Percentiles rank a stretch among this genome's conserved stretches.
phyloP scores from a whole-genome alignment of 2,329 filamentous ascomycete genomes.

The Epichloe gansuensis region DNA sequence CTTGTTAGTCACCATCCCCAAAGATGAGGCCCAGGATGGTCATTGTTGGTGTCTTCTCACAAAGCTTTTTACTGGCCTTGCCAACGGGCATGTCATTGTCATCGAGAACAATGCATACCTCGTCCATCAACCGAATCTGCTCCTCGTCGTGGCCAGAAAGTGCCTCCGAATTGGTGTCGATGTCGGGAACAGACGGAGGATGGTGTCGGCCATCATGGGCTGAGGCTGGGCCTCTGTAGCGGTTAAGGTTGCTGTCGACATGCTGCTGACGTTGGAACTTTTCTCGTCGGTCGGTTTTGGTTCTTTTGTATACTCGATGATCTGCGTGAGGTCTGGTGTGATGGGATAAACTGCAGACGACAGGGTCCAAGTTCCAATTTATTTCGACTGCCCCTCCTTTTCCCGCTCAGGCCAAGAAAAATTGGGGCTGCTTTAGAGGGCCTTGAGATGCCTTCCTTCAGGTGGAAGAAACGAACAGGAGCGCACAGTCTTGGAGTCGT shows the following conservation, averaged over 20 bases:
- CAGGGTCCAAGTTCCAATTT: not conserved
- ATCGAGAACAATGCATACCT: conserved; percentile 94
- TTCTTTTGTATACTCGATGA: not conserved
- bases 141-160: conserved; percentile 91
- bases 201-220: conserved; percentile 72
- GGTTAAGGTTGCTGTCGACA: conserved; percentile 26
- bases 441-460: not conserved
- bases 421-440: not conserved
- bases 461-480: not conserved
- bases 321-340: not conserved
- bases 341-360: not conserved
- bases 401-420: not conserved
- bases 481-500: not conserved
- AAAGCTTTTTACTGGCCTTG: conserved; percentile 95
- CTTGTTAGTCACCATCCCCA: not conserved
- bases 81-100: conserved; percentile 87
- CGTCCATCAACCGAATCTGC: conserved; percentile 96
- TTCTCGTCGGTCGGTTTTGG: not conserved
- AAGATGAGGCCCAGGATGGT: not conserved
- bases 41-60: conserved; percentile 39
- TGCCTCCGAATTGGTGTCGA: conserved; percentile 57
- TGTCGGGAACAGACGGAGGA: conserved; percentile 79
- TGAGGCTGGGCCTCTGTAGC: conserved; percentile 34
- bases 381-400: not conserved
- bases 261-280: conserved; percentile 4